A percentile compares a stretch with the other conserved stretches of the same genome.
Conservation (phyloP, 257 asterid genomes). For the Solanum piurae region DNA sequence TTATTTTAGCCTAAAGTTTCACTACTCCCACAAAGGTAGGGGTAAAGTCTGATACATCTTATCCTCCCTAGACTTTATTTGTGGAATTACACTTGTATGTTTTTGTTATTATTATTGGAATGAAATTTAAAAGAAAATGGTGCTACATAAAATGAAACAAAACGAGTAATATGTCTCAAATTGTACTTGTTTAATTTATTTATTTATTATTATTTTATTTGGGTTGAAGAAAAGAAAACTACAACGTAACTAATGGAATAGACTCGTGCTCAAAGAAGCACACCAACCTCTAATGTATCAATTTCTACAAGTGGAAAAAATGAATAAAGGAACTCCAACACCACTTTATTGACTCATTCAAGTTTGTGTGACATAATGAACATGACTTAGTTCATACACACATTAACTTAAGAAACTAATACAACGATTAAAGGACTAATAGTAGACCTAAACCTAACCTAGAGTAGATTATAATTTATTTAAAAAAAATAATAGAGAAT, state of each 20-base stretch:
- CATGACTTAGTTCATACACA: neutral
- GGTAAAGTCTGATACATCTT: neutral
- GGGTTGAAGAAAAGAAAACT: neutral
- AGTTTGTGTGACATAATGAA: neutral
- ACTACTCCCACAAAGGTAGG: no score
- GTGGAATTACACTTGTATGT: no score
- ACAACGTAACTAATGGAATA: neutral
- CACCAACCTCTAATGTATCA: neutral
- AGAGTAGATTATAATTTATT: neutral
- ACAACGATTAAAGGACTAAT: neutral
- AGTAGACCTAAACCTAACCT: neutral
- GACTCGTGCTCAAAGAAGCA: neutral
- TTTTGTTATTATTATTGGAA: neutral
- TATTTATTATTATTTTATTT: neutral
- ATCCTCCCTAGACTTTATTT: fast-evolving
- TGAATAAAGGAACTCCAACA: neutral
- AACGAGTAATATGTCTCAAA: neutral
- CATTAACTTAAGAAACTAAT: neutral
- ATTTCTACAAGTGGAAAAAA: neutral
- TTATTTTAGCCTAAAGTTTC: no score
- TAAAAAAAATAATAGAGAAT: neutral
- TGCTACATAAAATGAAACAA: neutral
- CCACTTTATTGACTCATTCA: neutral
- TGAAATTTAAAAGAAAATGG: neutral
- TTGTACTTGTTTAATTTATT: neutral